Evolutionary conservation across 2,329 filamentous ascomycete species (phyloP).

Genomic region (Cladosporium sp.): DNA sequence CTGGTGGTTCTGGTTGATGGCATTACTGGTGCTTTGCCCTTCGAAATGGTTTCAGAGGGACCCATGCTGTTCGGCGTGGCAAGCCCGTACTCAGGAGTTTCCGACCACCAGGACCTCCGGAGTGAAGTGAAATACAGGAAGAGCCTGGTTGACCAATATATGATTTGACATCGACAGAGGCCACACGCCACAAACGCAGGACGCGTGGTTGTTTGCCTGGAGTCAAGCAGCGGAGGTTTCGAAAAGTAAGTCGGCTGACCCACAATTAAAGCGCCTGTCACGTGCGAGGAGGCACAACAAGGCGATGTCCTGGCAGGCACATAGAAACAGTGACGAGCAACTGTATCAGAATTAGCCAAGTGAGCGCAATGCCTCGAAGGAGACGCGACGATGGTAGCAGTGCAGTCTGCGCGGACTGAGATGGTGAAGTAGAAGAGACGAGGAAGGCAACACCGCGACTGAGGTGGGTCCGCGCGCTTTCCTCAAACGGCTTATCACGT

Average conservation of each 20-base stretch:
- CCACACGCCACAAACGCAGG: background rate
- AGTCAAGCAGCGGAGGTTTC: slow-evolving; percentile 11
- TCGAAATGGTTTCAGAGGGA: background rate
- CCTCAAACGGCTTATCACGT: slow-evolving; percentile 7
- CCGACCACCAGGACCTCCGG: slow-evolving; percentile 24
- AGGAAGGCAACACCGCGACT: slow-evolving; percentile 3
- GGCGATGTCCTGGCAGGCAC: background rate
- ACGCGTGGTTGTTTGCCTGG: slow-evolving; percentile 6
- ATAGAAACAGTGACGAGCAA: background rate
- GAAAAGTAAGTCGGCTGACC: slow-evolving; percentile 14
- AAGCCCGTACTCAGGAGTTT: slow-evolving; percentile 25
- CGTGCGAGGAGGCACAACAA: background rate
- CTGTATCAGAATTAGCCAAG: background rate
- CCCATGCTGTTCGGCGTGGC: slow-evolving; percentile 26
- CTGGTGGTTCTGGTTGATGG: background rate
- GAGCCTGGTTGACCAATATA: background rate
- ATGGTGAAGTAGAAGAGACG: background rate
- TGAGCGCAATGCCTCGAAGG: background rate
- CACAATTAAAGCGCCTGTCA: slow-evolving; percentile 4
- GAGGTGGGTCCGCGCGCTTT: slow-evolving; percentile 7
- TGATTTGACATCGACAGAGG: slow-evolving; percentile 1
- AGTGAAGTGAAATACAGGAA: slow-evolving; percentile 28
- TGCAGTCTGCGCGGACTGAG: background rate
- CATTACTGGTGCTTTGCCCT: background rate
- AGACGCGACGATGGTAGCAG: background rate